Evolutionary conservation across 306 rosid species (phyloP).

Genomic region (Acmispon strigosus): DNA sequence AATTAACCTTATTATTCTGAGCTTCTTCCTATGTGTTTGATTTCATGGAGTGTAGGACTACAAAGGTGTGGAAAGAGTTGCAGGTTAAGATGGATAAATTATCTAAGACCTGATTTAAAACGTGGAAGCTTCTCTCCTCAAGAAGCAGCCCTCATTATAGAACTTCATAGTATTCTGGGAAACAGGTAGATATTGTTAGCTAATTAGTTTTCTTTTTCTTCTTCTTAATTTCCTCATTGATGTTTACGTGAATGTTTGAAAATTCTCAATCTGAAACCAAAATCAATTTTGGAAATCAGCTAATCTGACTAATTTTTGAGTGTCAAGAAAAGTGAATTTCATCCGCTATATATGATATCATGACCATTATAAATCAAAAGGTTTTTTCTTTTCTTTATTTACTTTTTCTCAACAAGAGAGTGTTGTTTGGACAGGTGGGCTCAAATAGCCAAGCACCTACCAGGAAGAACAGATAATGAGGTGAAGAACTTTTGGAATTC

Average conservation of each 20-base stretch:
- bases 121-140: constrained; percentile 91
- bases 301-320: too few species aligned
- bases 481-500: constrained; percentile 99
- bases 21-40: neutral
- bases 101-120: constrained; percentile 91
- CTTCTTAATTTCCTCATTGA: neutral
- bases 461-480: constrained; percentile 98
- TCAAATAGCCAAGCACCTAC: constrained; percentile 91
- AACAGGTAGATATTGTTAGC: constrained; percentile 55
- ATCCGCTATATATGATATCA: too few species aligned
- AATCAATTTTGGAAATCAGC: too few species aligned
- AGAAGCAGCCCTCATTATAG: constrained; percentile 88
- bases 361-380: neutral
- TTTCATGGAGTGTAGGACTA: constrained; percentile 47
- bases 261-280: too few species aligned
- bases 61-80: constrained; percentile 98
- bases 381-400: neutral
- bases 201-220: neutral
- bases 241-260: too few species aligned
- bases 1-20: neutral
- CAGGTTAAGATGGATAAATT: constrained; percentile 93
- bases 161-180: constrained; percentile 89
- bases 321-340: too few species aligned
- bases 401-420: neutral
- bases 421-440: constrained; percentile 63